Percentiles rank a stretch among this genome's conserved stretches.
Conservation (phyloP, 73 alveolate genomes). For the Tetrahymena thermophila region DNA sequence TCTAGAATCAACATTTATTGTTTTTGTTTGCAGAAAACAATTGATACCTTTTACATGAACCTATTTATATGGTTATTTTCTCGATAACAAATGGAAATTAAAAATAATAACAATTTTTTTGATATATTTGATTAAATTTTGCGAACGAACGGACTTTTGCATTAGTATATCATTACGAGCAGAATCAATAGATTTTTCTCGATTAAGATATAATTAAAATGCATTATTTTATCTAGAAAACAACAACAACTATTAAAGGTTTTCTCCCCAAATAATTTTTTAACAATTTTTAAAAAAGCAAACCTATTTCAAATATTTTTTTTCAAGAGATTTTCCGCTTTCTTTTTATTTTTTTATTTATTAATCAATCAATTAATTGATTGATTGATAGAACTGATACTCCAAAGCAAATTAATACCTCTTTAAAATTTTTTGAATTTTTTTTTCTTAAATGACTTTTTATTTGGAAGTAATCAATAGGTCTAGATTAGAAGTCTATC, state of each 20-base stretch:
- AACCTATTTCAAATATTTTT: neutral
- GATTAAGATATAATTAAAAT: neutral
- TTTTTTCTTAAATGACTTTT: neutral
- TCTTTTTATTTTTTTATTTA: neutral
- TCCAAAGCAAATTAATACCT: neutral
- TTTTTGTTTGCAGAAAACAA: neutral
- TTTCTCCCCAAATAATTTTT: neutral
- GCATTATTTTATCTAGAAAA: neutral
- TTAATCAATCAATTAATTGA: too few relatives aligned
- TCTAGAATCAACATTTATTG: neutral
- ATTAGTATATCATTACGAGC: neutral
- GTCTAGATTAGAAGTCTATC: neutral
- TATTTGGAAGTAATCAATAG: neutral
- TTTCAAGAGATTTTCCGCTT: neutral
- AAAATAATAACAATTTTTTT: too few relatives aligned
- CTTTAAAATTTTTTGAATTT: neutral
- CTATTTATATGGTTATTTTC: neutral
- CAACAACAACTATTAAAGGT: neutral
- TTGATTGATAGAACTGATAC: neutral
- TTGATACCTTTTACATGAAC: neutral
- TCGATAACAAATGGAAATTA: too few relatives aligned
- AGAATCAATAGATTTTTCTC: neutral
- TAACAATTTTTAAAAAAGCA: neutral
- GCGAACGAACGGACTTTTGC: neutral
- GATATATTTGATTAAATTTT: neutral